These are phyloP conservation scores for Trichoderma guizhouense DNA, from an alignment of 2,329 filamentous ascomycete genomes.

Conservation along the genomic window DNA sequence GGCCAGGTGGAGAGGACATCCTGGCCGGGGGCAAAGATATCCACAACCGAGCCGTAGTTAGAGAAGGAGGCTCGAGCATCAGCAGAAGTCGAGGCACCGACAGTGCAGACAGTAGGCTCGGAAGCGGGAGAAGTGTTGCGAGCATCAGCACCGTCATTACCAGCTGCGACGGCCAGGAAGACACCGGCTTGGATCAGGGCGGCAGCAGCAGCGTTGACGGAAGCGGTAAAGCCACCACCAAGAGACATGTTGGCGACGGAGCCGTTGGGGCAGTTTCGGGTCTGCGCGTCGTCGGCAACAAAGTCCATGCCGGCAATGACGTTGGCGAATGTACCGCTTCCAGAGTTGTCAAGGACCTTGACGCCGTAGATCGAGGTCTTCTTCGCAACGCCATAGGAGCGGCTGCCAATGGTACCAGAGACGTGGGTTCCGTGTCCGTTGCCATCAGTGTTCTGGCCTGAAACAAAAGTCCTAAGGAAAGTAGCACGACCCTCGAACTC, in stretches of 20 bases:
- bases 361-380: constrained; percentile 41
- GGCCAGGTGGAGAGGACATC: constrained; percentile 48
- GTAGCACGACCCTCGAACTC: constrained; percentile 37
- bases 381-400: constrained; percentile 41
- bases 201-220: constrained; percentile 51
- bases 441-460: constrained; percentile 27
- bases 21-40: constrained; percentile 51
- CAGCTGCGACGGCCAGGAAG: constrained; percentile 55
- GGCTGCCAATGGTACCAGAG: constrained; percentile 34
- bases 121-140: constrained; percentile 46
- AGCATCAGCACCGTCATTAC: constrained; percentile 47
- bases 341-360: constrained; percentile 42
- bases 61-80: constrained; percentile 47
- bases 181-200: constrained; percentile 45
- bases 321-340: constrained; percentile 35
- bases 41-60: constrained; percentile 49
- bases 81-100: constrained; percentile 44
- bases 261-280: constrained; percentile 40
- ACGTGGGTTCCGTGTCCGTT: constrained; percentile 44
- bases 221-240: constrained; percentile 43
- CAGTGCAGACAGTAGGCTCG: constrained; percentile 47
- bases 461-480: constrained; percentile 30
- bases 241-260: constrained; percentile 57
- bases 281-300: constrained; percentile 36
- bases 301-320: constrained; percentile 47